Base-by-base conservation (phyloP, 371 early-diverging fungal genomes). In the Dentiscutata heterogama region DNA sequence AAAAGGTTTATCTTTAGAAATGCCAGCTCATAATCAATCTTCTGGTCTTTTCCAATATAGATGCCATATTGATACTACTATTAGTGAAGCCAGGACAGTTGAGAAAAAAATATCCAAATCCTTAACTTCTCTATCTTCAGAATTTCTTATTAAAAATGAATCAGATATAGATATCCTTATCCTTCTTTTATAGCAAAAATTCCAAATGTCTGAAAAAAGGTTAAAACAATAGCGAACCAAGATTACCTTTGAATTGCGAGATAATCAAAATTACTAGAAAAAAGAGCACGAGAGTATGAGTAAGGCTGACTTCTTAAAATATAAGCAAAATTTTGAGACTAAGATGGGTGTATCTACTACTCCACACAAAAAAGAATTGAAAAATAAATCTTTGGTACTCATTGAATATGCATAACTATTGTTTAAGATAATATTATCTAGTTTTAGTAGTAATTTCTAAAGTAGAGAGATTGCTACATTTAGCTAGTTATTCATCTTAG, bases 181-280 rank as follows among this genome's bases (percentile, higher is more conserved):
- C 54, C 56, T 74, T 74, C 74, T 54, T 54, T 74, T 31, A 74
- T 74, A 71, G n/a, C n/a, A n/a, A n/a, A n/a, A n/a, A n/a, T 71
- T 71, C 72, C 74, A 74, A 74, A 74, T 53, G 74, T 74, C 58
- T 20, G 14, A 74, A 53, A 54, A 74, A 74, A 74, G 31, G 46
- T 54, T 74, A 56, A 54, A 74, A 68, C 70, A 68, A 42, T 68
- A 42, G 50, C 18, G 70, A 68, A 31, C 51, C n/a, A 74, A 74
- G 74, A 74, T 74, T 74, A 25, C n/a, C n/a, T n/a, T n/a, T n/a
- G n/a, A n/a, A n/a, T n/a, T n/a, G n/a, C n/a, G n/a, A n/a, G n/a
- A n/a, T 54, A 74, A 74, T 25, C 54, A 74, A 11, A 74, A 74
- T 74, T 74, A 74, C 58, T 74, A 51, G 75, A 74, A 74, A 74